Evolutionary conservation across 2,329 filamentous ascomycete species (phyloP).

Genomic region (Penicillium sp.): DNA sequence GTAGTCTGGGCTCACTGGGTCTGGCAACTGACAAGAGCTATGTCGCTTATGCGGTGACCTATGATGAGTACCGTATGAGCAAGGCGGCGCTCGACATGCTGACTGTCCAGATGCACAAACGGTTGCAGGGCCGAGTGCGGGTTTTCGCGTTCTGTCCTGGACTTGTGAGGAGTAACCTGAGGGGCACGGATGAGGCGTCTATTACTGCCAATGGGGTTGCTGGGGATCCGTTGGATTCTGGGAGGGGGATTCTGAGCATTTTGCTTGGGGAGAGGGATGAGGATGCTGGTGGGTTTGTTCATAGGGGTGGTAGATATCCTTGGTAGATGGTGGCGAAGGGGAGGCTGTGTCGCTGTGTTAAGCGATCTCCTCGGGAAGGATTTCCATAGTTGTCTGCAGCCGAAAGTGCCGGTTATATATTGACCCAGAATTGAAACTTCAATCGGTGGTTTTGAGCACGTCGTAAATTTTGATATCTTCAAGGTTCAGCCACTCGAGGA

Average conservation of each 20-base stretch:
- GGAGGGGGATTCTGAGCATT: constrained; percentile 23
- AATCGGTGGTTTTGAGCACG: background rate
- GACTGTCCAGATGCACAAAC: constrained; percentile 18
- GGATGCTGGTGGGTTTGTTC: constrained; percentile 30
- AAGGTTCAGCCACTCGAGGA: background rate
- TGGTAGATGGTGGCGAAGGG: background rate
- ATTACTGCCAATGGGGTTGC: constrained; percentile 21
- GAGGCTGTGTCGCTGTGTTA: background rate
- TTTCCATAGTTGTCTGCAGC: no score
- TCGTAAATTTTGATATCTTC: background rate
- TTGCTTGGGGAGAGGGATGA: constrained; percentile 30
- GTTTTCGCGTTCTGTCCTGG: constrained; percentile 30
- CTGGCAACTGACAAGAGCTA: constrained; percentile 5
- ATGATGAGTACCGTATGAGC: constrained; percentile 20
- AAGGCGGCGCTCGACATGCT: constrained; percentile 24
- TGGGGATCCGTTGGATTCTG: constrained; percentile 26
- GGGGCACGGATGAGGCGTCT: constrained; percentile 25
- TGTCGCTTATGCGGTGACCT: background rate
- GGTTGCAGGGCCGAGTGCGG: constrained; percentile 16
- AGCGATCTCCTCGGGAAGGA: no score
- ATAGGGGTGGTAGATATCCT: constrained; percentile 19
- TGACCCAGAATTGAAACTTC: background rate
- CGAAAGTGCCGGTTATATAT: no score
- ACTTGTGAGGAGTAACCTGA: constrained; percentile 30
- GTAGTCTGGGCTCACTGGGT: constrained; percentile 30